Percentiles rank a stretch among this genome's conserved stretches.
phyloP scores from a whole-genome alignment of 306 rosid species.

The Medicago arabica region DNA sequence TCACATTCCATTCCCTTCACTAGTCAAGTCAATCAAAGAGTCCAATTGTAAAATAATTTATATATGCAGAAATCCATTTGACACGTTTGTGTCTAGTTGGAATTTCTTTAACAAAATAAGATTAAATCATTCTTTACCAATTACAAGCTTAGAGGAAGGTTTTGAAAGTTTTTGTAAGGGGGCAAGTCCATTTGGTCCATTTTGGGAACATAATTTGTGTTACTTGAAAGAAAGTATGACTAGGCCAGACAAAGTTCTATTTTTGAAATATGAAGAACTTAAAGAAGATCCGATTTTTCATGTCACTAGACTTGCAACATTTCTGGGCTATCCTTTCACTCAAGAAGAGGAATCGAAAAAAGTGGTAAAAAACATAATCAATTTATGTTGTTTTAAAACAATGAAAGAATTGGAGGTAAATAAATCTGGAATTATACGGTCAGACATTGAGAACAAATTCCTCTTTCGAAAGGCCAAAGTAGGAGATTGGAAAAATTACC shows the following conservation, averaged over 20 bases:
- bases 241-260: conserved; percentile 53
- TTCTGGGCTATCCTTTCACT: conserved; percentile 53
- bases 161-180: conserved; percentile 60
- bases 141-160: conserved; percentile 50
- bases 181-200: conserved; percentile 53
- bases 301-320: conserved; percentile 49
- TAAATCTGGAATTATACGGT: conserved; percentile 37
- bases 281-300: conserved; percentile 41
- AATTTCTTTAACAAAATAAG: conserved; percentile 24
- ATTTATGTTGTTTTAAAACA: conserved; percentile 55
- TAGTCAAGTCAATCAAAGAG: conserved; percentile 44
- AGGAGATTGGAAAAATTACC: not conserved
- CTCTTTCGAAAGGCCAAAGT: conserved; percentile 32
- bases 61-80: conserved; percentile 60
- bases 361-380: conserved; percentile 41
- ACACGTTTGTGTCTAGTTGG: conserved; percentile 61
- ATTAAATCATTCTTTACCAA: not conserved
- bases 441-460: conserved; percentile 50
- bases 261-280: conserved; percentile 62
- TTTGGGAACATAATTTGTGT: conserved; percentile 57
- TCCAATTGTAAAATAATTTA: conserved; percentile 51
- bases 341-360: conserved; percentile 52
- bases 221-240: conserved; percentile 60
- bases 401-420: conserved; percentile 60
- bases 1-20: conserved; percentile 52